Evolutionary conservation across 176 grass and related monocot species (phyloP), one percentile per base, ranked within the genome.

Genomic region (Ampelocalamus luodianensis): DNA sequence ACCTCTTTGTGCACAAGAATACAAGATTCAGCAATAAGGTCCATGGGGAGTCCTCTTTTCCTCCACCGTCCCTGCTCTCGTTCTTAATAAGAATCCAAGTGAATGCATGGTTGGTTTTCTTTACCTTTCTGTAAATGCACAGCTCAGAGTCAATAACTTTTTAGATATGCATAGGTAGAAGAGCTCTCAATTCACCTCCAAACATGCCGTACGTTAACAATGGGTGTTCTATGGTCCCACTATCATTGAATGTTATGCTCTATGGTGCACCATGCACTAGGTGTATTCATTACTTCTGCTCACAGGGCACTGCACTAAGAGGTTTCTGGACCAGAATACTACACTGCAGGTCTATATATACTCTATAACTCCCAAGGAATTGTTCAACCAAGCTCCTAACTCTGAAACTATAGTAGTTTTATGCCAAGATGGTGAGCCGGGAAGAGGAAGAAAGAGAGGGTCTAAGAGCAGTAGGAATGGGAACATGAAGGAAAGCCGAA

Each of bases 381-480:
- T 49, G 68, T 43, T 61, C 17, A 37, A 36, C 51, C 10, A 1
- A 53, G 0, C 42, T 63, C 32, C 55, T 73, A 3, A 16, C 20
- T 72, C 6, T 23, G 42, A 63, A 63, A 83, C 23, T 63, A 11
- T 20, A 32, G 71, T 32, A 73, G 45, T 24, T 81, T 12, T 71
- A 43, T 2, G 3, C 23, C 29, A 80, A 80, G 23, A 61, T 26
- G 59, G 10, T 27, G 4, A 27, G 23, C 59, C 23, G 4, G 59
- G 23, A 61, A 61, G 62, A 80, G 61, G 78, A 62, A 80, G 26
- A 67, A 78, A 80, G 6, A 46, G 80, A 82, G 23, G 23, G 6
- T 58, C 29, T n/a, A 72, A 62, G 54, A 73, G 80, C 26, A n/a
- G 4, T 83, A 37, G 54, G 68, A 83, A 73, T 72, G 68, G 54